phyloP scores from a whole-genome alignment of 1,139 yeast genomes.

The Diutina scorzettiae region DNA sequence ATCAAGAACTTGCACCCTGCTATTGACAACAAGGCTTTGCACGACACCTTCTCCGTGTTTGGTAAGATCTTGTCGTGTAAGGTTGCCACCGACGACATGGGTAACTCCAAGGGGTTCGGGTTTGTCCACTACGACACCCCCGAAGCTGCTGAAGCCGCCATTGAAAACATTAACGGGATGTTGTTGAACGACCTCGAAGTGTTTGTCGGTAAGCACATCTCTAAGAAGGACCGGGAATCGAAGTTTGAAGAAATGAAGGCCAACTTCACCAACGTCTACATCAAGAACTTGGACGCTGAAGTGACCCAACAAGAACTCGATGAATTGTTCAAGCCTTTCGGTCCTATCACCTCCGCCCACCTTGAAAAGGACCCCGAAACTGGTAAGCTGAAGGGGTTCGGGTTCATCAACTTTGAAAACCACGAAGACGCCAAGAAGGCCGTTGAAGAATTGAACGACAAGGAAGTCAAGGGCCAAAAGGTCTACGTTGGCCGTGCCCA shows the following conservation, averaged over 20 bases:
- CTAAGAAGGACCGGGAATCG: slow-evolving; percentile 91
- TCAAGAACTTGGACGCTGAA: slow-evolving; percentile 75
- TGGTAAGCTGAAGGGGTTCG: slow-evolving; percentile 91
- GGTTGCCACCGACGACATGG: slow-evolving; percentile 91
- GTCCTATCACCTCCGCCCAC: slow-evolving; percentile 76
- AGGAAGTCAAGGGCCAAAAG: slow-evolving; percentile 74
- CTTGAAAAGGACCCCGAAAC: slow-evolving; percentile 65
- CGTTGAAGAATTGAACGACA: slow-evolving; percentile 84
- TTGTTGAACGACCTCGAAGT: slow-evolving; percentile 94
- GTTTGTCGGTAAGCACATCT: slow-evolving; percentile 87
- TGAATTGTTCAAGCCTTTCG: slow-evolving; percentile 61
- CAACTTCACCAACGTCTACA: slow-evolving; percentile 90
- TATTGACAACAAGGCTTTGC: slow-evolving; percentile 97
- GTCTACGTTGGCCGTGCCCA: slow-evolving; percentile 98
- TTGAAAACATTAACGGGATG: slow-evolving; percentile 98
- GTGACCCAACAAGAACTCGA: slow-evolving; percentile 63
- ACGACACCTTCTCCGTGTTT: slow-evolving; percentile 94
- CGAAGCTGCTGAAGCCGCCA: slow-evolving; percentile 90
- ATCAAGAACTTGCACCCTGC: slow-evolving; percentile 98
- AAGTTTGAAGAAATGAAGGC: slow-evolving; percentile 87
- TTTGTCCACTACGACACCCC: slow-evolving; percentile 93
- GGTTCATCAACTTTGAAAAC: slow-evolving; percentile 81
- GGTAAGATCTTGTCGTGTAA: slow-evolving; percentile 95
- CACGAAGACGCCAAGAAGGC: slow-evolving; percentile 89
- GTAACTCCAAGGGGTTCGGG: slow-evolving; percentile 92